These are phyloP conservation scores for Biscogniauxia marginata DNA, from an alignment of 2,329 filamentous ascomycete species.

Conservation along the genomic window DNA sequence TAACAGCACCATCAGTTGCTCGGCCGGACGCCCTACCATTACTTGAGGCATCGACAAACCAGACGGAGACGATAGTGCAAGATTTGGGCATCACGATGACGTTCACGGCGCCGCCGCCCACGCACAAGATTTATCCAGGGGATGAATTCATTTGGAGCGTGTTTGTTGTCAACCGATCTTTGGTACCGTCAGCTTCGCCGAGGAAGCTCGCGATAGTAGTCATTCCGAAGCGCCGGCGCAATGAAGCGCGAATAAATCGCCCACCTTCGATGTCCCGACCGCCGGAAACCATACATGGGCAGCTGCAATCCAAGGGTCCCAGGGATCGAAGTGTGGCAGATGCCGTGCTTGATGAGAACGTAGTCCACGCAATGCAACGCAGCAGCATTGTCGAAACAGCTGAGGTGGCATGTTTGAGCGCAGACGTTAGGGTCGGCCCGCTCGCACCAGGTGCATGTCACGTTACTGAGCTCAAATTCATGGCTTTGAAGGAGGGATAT, in stretches of 20 bases:
- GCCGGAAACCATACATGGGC: conserved; percentile 16
- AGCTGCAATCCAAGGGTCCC: conserved; percentile 12
- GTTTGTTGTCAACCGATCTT: conserved; percentile 72
- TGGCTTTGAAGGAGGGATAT: conserved; percentile 65
- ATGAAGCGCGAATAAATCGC: conserved; percentile 51
- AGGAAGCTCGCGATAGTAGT: conserved; percentile 71
- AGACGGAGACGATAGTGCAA: conserved; percentile 47
- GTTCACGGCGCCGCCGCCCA: conserved; percentile 58
- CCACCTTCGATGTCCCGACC: conserved; percentile 53
- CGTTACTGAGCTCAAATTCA: conserved; percentile 69
- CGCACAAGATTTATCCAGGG: conserved; percentile 55
- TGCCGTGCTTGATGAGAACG: conserved; percentile 69
- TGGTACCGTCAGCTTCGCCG: conserved; percentile 38
- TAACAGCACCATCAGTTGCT: conserved; percentile 55
- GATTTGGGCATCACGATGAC: conserved; percentile 75
- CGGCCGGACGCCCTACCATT: conserved; percentile 60
- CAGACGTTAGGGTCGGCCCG: conserved; percentile 71
- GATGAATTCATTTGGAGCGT: conserved; percentile 71
- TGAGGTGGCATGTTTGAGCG: conserved; percentile 72
- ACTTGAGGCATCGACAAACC: conserved; percentile 52
- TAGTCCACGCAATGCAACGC: conserved; percentile 69
- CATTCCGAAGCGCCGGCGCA: conserved; percentile 62
- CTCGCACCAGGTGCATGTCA: conserved; percentile 72
- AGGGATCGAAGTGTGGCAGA: conserved; percentile 51
- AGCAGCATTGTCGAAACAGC: conserved; percentile 61